Percentiles rank a stretch among this genome's conserved stretches.
phyloP scores from a whole-genome alignment of 2,329 filamentous ascomycete genomes.

The Diplocarpon rosae region DNA sequence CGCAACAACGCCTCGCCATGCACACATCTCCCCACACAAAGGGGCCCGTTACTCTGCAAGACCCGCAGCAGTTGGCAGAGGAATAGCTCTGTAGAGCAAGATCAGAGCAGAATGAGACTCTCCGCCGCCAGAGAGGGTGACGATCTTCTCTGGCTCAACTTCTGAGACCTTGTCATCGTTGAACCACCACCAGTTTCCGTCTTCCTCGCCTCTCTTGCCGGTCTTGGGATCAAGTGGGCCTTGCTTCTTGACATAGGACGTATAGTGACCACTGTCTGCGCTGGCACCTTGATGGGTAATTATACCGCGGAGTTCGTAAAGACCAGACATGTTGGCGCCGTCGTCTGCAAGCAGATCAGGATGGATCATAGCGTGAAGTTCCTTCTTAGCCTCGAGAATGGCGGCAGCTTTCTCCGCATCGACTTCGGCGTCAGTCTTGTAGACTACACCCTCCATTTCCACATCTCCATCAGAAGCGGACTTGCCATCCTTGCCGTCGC shows the following conservation, averaged over 20 bases:
- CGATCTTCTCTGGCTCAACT: conserved; percentile 83
- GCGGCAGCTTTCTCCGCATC: conserved; percentile 73
- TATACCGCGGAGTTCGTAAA: conserved; percentile 89
- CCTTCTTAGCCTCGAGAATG: conserved; percentile 74
- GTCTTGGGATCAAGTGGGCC: conserved; percentile 60
- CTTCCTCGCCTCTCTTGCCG: conserved; percentile 68
- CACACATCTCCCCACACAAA: conserved; percentile 5
- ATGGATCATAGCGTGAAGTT: conserved; percentile 68
- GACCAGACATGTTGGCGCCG: conserved; percentile 81
- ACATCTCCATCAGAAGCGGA: conserved; percentile 54
- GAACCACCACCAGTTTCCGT: conserved; percentile 99
- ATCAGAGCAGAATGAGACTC: conserved; percentile 78
- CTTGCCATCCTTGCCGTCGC: conserved; percentile 30
- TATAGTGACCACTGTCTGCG: conserved; percentile 97
- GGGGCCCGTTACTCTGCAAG: conserved; percentile 11
- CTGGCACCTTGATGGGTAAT: conserved; percentile 95
- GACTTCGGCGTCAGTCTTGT: conserved; percentile 88
- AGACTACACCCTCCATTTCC: conserved; percentile 50
- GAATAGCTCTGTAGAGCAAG: conserved; percentile 65
- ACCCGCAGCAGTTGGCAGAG: conserved; percentile 49
- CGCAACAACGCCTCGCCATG: conserved; percentile 11
- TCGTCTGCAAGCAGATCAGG: conserved; percentile 65
- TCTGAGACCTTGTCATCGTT: conserved; percentile 96
- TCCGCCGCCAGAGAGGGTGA: conserved; percentile 78
- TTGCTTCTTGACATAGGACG: conserved; percentile 92